Base-by-base conservation (phyloP, 768 basidiomycete genomes). In the Scleroderma bovista region DNA sequence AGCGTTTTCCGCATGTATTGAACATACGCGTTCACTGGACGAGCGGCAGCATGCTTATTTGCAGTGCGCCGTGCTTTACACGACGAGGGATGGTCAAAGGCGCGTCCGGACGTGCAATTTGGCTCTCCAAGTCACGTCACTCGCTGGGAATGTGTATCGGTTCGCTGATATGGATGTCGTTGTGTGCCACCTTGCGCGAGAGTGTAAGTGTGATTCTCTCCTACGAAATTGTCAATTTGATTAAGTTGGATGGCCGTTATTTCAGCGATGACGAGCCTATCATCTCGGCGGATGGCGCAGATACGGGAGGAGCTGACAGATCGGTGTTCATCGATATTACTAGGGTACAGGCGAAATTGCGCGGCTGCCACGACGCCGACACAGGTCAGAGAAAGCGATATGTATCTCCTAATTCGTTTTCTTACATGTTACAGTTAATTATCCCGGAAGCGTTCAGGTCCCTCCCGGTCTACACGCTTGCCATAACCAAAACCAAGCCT, bases 391-490 rank as follows among this genome's bases (percentile, higher is more conserved):
- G 36, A 20, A 40, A 3, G 23, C 17, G 29, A 16, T 6, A 8
- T 31, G 49, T 39, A 16, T 3, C 48, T 31, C 46, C 38, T 29
- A 52, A 16, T 16, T 33, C 22, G 37, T 43, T 45, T 19, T 51
- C 58, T 53, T 39, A 56, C 34, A 44, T 51, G 12, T 6, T 3
- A 31, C 57, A 99, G 95, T 69, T 99, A 53, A 88, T 99, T 53
- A 81, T 99, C 22, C 96, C 96, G 6, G 96, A 98, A 68, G 85
- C 88, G 1, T 93, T 93, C 75, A 85, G 86, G 60, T 77, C 86
- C 1, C 76, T 98, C 38, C 91, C 93, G 0, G 74, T 92, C 16
- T 93, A 85, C 63, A 79, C 80, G 3, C 73, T 97, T 3, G 83
- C 83, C 11, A 78, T 97, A 31, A 75, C 87, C 41, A 99, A 99